Evolutionary conservation across 495 filamentous ascomycete species (phyloP).

Genomic region (Neohortaea acidophila): DNA sequence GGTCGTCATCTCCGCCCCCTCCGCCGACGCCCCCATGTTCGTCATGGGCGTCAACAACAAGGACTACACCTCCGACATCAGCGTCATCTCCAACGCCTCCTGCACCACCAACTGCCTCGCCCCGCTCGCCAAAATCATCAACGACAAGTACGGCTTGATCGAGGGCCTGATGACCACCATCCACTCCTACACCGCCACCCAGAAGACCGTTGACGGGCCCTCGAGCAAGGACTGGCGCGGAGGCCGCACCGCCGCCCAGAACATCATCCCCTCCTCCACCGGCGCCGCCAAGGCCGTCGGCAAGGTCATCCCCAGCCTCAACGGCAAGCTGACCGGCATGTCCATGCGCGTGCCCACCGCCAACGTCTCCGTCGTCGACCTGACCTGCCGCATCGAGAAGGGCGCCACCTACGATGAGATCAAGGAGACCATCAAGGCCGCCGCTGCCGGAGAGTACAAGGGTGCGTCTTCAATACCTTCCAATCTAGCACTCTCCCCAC

Average conservation of each 20-base stretch:
- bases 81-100: constrained; percentile 96
- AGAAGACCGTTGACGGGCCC: constrained; percentile 98
- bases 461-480: constrained; percentile 37
- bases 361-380: constrained; percentile 98
- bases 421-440: constrained; percentile 82
- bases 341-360: constrained; percentile 95
- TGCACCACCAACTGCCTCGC: constrained; percentile 99
- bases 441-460: constrained; percentile 69
- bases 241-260: constrained; percentile 94
- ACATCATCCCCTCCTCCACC: constrained; percentile 99
- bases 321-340: constrained; percentile 99
- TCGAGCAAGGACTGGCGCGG: constrained; percentile 98
- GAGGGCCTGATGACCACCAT: constrained; percentile 99
- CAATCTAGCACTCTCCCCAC: constrained; percentile 3
- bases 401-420: constrained; percentile 78
- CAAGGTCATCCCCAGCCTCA: constrained; percentile 93
- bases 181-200: constrained; percentile 99
- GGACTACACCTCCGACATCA: constrained; percentile 71
- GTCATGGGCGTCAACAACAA: constrained; percentile 98
- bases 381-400: constrained; percentile 91
- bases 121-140: constrained; percentile 94
- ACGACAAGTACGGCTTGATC: constrained; percentile 93
- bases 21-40: constrained; percentile 98
- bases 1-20: constrained; percentile 98
- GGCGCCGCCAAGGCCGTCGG: constrained; percentile 99